Base-by-base conservation (phyloP, 2,329 filamentous ascomycete species). In the Moelleriella libera region DNA sequence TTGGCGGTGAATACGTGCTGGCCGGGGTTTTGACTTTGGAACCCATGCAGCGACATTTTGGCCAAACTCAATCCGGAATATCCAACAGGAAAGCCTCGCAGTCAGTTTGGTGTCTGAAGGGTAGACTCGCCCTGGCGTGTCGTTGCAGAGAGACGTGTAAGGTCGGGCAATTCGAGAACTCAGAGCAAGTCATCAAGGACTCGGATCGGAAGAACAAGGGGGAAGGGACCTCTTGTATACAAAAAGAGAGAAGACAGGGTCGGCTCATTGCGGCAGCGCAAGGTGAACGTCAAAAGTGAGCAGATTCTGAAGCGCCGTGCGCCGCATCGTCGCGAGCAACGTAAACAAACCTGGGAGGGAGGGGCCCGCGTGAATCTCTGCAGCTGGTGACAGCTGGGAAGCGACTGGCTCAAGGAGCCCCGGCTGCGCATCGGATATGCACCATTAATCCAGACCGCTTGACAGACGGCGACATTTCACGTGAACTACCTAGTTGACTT, bases 1-100 rank as follows among this genome's bases (percentile, higher is more conserved):
- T 14, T 21, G 40, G 14, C 51, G 28, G 53, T 48, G 21, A 58
- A 53, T 6, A 12, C 14, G 40, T 11, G 7, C 7, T 14, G 40
- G 14, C 7, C 10, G 14, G 11, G 40, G 14, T 7, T n/a, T 21
- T 11, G 11, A 12, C 40, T 41, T 7, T 7, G 7, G n/a, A 12
- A 41, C 9, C 40, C 40, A 41, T 7, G 40, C 11, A n/a, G 7
- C 14, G 40, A n/a, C 40, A 41, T 41, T 7, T 41, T 41, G 40
- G 40, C 12, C 21, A 21, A 21, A 21, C 21, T 21, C 21, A 21
- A 21, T 21, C 21, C 21, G 21, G 21, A 21, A 21, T 21, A 21
- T 21, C 21, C 21, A 21, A 21, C 21, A 21, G 21, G 21, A 21
- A 21, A 21, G 21, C 21, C 21, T 21, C 21, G 21, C 21, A 21